Evolutionary conservation across 306 rosid species (phyloP).

Genomic region (Pterocarpus macrocarpus): DNA sequence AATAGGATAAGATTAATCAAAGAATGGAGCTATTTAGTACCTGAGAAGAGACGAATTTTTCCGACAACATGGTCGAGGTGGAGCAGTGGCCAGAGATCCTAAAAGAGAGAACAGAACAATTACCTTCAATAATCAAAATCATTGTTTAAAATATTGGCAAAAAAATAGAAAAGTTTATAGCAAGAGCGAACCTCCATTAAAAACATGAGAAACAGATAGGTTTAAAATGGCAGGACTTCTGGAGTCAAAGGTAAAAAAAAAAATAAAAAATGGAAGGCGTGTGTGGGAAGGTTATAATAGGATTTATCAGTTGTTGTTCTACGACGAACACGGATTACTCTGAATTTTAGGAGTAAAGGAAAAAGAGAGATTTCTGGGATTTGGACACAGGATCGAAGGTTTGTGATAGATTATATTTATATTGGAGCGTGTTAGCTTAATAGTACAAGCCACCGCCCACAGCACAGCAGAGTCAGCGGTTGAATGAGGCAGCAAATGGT

Average conservation of each 20-base stretch:
- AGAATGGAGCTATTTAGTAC: slow-evolving; percentile 41
- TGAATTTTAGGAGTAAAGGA: not conserved
- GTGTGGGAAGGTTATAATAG: not conserved
- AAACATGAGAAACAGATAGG: slow-evolving; percentile 49
- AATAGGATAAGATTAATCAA: too few species aligned
- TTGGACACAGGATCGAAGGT: not conserved
- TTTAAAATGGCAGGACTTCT: not conserved
- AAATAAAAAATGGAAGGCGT: not conserved
- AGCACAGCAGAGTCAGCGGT: too few species aligned
- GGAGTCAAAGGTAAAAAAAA: not conserved
- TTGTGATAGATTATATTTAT: too few species aligned
- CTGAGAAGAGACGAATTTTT: slow-evolving; percentile 50
- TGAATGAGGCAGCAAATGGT: too few species aligned
- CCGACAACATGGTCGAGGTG: slow-evolving; percentile 39
- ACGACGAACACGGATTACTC: not conserved
- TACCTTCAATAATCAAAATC: too few species aligned
- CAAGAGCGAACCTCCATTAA: slow-evolving; percentile 56
- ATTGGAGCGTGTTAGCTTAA: too few species aligned
- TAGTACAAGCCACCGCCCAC: too few species aligned
- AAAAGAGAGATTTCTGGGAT: not conserved
- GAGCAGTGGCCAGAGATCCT: slow-evolving; percentile 69
- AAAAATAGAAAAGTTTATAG: too few species aligned
- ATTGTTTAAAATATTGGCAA: too few species aligned
- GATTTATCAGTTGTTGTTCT: too few species aligned
- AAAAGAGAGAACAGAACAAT: not conserved